Evolutionary conservation across 495 filamentous ascomycete species (phyloP), one percentile per base, ranked within the genome.

Genomic region (Cercophora samala): DNA sequence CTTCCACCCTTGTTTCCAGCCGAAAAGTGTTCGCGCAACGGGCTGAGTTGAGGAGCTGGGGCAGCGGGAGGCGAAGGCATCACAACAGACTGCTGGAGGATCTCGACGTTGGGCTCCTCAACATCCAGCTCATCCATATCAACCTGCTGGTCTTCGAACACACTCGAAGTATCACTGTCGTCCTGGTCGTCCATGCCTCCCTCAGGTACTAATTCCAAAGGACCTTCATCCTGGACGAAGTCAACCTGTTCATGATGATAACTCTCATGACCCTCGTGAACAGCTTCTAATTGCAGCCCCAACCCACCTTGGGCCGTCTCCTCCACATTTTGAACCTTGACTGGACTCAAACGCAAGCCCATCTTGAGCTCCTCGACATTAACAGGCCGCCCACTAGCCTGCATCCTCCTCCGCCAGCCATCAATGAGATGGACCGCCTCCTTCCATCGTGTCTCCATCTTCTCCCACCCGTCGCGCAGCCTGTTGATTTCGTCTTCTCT

Each of bases 351-450:
- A 25, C 82, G 82, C 75, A 97, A 80, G 0, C 91, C 90, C 80
- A 87, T 87, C 77, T 87, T 89, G 62, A 96, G 75, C 73, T 97
- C 93, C 26, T 96, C 92, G 25, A 93, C 82, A 69, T 93, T 89
- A 42, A 97, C 85, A 0, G 91, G 89, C 68, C 90, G 87, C 17
- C 93, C 93, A 64, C 88, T 90, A 62, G 88, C 85, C 3, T 86
- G 84, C 82, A 97, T 92, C 21, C 92, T 84, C 74, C 87, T 89
- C 65, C 93, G 89, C 95, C 96, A 98, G 26, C 90, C 88, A 60
- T 97, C 92, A 85, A 99, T 96, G 83, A 98, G 85, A 32, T 86
- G 83, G 2, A 97, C 86, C 1, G 94, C 90, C 68, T 98, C 94
- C 71, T 86, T 87, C 94, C 95, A 97, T 53, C 94, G 81, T 18